phyloP scores from a whole-genome alignment of 106 monocot species.

The Dioscorea zingiberensis region DNA sequence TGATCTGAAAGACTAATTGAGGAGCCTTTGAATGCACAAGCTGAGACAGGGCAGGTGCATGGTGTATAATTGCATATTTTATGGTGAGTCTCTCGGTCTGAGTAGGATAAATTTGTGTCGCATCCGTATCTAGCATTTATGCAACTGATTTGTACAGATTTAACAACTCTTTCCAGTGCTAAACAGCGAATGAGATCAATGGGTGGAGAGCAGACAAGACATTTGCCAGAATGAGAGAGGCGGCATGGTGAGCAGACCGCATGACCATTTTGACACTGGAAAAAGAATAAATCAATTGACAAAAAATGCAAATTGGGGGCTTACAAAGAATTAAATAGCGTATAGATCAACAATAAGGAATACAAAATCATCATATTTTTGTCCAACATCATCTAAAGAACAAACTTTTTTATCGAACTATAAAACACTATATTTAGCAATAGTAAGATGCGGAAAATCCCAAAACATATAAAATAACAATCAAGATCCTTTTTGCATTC shows the following conservation, averaged over 20 bases:
- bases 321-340: too few species aligned
- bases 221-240: slow-evolving; percentile 46
- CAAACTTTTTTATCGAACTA: too few species aligned
- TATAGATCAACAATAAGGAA: too few species aligned
- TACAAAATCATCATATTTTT: too few species aligned
- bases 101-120: slow-evolving; percentile 20
- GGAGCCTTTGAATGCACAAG: slow-evolving; percentile 43
- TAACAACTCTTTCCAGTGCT: slow-evolving; percentile 62
- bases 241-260: slow-evolving; percentile 57
- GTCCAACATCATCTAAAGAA: too few species aligned
- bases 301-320: too few species aligned
- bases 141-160: slow-evolving; percentile 53
- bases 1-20: slow-evolving; percentile 26
- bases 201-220: slow-evolving; percentile 46
- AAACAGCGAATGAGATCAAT: slow-evolving; percentile 41
- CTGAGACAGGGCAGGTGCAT: slow-evolving; percentile 39
- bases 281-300: neutral
- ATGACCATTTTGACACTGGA: slow-evolving; percentile 83
- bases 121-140: slow-evolving; percentile 49
- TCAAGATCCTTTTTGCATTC: too few species aligned
- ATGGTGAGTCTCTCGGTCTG: slow-evolving; percentile 26
- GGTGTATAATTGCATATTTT: slow-evolving; percentile 48
- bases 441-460: too few species aligned
- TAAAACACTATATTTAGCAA: too few species aligned
- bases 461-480: too few species aligned